Evolutionary conservation across 192 early-diverging fungal genomes (phyloP).

Genomic region (Polychytrium aggregatum): DNA sequence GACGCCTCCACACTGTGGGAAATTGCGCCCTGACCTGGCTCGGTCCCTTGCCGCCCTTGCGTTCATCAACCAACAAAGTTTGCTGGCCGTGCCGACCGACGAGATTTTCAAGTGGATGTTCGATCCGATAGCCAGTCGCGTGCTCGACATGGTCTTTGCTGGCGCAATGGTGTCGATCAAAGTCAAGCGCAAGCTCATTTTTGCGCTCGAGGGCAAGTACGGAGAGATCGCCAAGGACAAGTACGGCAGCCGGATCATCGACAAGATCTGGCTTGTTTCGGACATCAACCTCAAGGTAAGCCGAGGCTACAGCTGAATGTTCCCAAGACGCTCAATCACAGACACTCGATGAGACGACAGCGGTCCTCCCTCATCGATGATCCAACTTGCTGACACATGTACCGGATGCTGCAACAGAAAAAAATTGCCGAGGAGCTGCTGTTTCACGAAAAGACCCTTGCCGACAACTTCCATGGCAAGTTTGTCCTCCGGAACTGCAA

Average conservation of each 20-base stretch:
- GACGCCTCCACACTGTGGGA: too few relatives aligned
- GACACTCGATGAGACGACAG: too few relatives aligned
- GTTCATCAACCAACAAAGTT: constrained; percentile 21
- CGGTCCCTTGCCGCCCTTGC: too few relatives aligned
- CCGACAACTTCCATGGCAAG: constrained; percentile 55
- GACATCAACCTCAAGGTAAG: constrained; percentile 54
- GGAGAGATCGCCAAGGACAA: constrained; percentile 53
- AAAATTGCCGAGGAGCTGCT: constrained; percentile 61
- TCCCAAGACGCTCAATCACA: too few relatives aligned
- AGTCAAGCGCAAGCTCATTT: constrained; percentile 56
- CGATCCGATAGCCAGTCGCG: constrained; percentile 61
- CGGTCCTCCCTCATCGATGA: too few relatives aligned
- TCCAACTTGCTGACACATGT: too few relatives aligned
- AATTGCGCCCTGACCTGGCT: too few relatives aligned
- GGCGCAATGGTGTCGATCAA: constrained; percentile 42
- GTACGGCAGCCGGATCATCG: constrained; percentile 70
- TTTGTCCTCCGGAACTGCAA: constrained; percentile 69
- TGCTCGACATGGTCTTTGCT: constrained; percentile 56
- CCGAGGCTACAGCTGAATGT: background rate
- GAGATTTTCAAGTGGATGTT: constrained; percentile 42
- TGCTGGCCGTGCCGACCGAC: constrained; percentile 41
- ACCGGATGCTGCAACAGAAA: constrained; percentile 25
- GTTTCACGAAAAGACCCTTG: constrained; percentile 37
- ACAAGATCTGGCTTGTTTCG: constrained; percentile 61
- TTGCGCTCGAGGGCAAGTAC: constrained; percentile 43